Conservation (phyloP, 805 yeast species). For the Naumovozyma baii region DNA sequence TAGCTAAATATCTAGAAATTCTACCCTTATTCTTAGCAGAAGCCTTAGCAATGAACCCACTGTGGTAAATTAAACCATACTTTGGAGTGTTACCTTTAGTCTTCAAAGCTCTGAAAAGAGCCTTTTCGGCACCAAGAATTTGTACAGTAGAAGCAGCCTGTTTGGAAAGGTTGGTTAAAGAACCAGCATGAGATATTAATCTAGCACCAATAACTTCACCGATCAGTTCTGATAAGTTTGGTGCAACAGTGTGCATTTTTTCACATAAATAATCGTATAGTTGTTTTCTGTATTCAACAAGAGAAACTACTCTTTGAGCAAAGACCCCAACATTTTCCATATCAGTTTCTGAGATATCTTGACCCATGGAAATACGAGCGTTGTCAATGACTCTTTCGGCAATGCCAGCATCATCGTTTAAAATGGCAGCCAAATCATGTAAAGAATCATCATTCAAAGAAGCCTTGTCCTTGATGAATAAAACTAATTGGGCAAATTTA, state of each 20-base stretch:
- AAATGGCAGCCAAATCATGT: slow-evolving; percentile 78
- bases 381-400: slow-evolving; percentile 90
- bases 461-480: slow-evolving; percentile 79
- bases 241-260: slow-evolving; percentile 97
- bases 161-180: slow-evolving; percentile 89
- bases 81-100: slow-evolving; percentile 96
- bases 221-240: slow-evolving; percentile 89
- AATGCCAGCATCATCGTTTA: slow-evolving; percentile 84
- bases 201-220: slow-evolving; percentile 99
- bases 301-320: slow-evolving; percentile 86
- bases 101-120: slow-evolving; percentile 89
- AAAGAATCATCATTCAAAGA: slow-evolving; percentile 68
- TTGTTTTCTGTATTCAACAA: slow-evolving; percentile 81
- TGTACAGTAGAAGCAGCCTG: slow-evolving; percentile 99
- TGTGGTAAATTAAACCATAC: slow-evolving; percentile 90
- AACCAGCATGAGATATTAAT: slow-evolving; percentile 96
- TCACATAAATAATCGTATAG: slow-evolving; percentile 81
- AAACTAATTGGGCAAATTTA: slow-evolving; percentile 70
- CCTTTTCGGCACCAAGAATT: slow-evolving; percentile 95
- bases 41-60: slow-evolving; percentile 90
- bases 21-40: slow-evolving; percentile 96
- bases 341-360: slow-evolving; percentile 90
- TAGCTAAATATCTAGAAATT: slow-evolving; percentile 95
- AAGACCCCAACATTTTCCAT: slow-evolving; percentile 84
- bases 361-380: slow-evolving; percentile 98